A percentile compares a stretch with the other conserved stretches of the same genome.
Conservation (phyloP, 257 asterid species). For the Parsonsia alboflavescens region DNA sequence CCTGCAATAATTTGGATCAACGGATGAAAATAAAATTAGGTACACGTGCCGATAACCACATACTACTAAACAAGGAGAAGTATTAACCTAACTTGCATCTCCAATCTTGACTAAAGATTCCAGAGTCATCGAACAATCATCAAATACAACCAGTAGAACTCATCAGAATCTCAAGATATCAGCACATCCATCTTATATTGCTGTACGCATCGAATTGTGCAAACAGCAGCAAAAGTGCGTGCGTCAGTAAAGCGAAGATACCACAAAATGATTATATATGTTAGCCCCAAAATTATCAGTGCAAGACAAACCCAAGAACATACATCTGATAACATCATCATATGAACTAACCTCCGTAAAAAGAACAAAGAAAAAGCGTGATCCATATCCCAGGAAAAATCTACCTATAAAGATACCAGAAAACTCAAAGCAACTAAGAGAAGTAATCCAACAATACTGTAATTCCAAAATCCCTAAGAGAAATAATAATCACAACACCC, state of each 20-base stretch:
- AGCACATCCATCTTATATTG: background rate
- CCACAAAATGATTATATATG: background rate
- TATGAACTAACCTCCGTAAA: background rate
- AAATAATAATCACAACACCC: background rate
- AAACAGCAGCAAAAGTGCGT: background rate
- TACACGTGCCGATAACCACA: background rate
- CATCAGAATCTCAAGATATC: conserved; percentile 37
- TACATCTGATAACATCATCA: background rate
- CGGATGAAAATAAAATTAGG: background rate
- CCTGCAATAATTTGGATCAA: conserved; percentile 44
- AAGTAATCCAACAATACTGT: background rate
- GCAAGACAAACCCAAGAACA: background rate
- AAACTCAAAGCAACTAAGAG: background rate
- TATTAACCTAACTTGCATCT: conserved; percentile 37
- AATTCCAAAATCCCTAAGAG: background rate
- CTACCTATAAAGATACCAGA: background rate
- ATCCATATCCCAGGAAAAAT: background rate
- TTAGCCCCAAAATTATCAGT: background rate
- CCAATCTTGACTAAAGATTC: background rate
- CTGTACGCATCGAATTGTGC: conserved; percentile 6
- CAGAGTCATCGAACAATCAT: conserved; percentile 37
- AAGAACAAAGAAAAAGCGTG: background rate
- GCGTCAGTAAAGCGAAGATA: background rate
- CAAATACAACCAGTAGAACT: conserved; percentile 26
- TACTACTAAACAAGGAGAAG: conserved; percentile 21